Evolutionary conservation across 2,329 filamentous ascomycete species (phyloP), one percentile per base, ranked within the genome.

Genomic region (Paraconiothyrium brasiliense): DNA sequence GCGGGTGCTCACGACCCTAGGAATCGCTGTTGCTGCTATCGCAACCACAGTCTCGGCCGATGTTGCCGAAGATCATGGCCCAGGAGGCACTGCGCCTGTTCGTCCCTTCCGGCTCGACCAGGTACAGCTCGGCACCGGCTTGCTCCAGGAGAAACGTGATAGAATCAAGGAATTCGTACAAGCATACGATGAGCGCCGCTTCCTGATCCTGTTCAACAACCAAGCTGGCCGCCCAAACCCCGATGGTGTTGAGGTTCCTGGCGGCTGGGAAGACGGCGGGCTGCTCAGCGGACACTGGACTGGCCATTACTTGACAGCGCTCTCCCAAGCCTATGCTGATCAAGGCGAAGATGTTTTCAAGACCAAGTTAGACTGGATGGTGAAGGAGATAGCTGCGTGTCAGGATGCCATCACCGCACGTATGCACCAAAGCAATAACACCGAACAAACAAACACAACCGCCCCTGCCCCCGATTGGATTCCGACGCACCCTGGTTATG

Each of bases 311-410:
- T 59, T 66, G 57, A 58, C 59, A 16, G 61, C 64, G 1, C 57
- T 66, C 27, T 66, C 64, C 2, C 64, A 66, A 43, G 64, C 64
- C 16, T 64, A 66, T 37, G 59, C 57, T 14, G 61, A 64, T 22
- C 57, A 59, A 34, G 62, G 62, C 34, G 64, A 64, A 16, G 39
- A 54, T 1, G 44, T 47, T 8, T 64, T 52, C 49, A 66, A 66
- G 50, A 56, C 43, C 22, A 66, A 66, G 35, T 57, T 66, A 13
- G 59, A 66, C 41, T 66, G 64, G 64, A 66, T 66, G 62, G 64
- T 66, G 14, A 27, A 27, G 3, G 62, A 66, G 35, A 24, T 66
- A 32, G 64, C 59, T 24, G 57, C 57, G 4, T 64, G 61, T 39
- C 64, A 66, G 57, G 59, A 64, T 20, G 57, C 59, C 22, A 57